Evolutionary conservation across 1,284 basidiomycete genomes (phyloP), one percentile per base, ranked within the genome.

Genomic region (Vanrija sp.): DNA sequence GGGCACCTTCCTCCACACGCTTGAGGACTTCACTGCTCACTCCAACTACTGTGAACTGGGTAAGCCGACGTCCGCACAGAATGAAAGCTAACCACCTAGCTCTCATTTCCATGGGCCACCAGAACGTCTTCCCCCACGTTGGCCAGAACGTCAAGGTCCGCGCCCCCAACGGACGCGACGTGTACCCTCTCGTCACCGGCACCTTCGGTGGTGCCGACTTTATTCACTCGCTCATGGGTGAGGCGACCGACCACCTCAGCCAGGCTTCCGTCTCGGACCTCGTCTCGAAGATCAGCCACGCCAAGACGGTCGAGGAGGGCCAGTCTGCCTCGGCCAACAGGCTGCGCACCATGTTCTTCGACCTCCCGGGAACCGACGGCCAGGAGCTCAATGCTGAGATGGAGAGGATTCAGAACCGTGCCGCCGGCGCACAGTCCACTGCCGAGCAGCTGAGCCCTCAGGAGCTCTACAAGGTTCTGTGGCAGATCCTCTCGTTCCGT

Each of bases 161-260:
- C 53, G 85, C 88, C 22, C 88, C 85, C 0, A 84, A 85, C 56
- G 90, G 92, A 4, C 81, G 82, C 57, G 79, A 78, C 71, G 88
- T 92, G 22, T 84, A 87, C 3, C 91, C 90, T 0, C 79, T 95
- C 45, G 87, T 95, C 12, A 95, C 92, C 3, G 91, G 86, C 8
- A 88, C 90, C 0, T 95, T 95, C 63, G 91, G 91, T 14, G 85
- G 85, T 1, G 85, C 83, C 64, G 91, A 95, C 72, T 95, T 95
- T 67, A 84, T 87, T 45, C 84, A 88, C 67, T 88, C 86, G 31
- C 62, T 75, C 49, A 74, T 79, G 58, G 79, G 79, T 8, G 79
- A 81, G 66, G 78, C 79, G 0, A 73, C 74, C 41, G 79, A 81
- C 55, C 72, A 78, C 48, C 61, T 76, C 22, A 63, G 59, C 47